Evolutionary conservation across 176 grass and related monocot species (phyloP).

Genomic region (Avena atlantica): DNA sequence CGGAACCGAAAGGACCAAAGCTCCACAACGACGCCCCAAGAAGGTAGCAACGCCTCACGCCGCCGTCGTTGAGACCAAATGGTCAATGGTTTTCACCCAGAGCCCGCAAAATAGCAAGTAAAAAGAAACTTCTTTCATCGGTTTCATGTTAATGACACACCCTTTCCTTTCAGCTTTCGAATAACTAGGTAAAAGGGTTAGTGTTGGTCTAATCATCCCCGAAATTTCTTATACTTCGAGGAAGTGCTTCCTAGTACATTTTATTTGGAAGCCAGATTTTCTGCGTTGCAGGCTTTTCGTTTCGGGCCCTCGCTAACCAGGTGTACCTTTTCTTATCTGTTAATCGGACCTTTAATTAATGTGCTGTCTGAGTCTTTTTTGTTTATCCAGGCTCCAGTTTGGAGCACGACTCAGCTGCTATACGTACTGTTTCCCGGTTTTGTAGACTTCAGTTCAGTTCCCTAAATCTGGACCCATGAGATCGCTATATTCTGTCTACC

Average conservation of each 20-base stretch:
- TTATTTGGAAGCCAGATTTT: background rate
- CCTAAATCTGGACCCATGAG: background rate
- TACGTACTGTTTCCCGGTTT: background rate
- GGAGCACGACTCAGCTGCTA: background rate
- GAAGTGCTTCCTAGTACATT: background rate
- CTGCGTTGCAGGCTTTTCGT: background rate
- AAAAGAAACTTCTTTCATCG: too few species aligned
- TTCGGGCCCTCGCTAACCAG: background rate
- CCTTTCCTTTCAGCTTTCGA: too few species aligned
- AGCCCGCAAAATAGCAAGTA: background rate
- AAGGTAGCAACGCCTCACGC: too few species aligned
- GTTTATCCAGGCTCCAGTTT: background rate
- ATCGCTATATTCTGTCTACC: background rate
- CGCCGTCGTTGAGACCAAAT: too few species aligned
- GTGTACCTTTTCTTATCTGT: background rate
- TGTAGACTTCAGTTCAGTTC: background rate
- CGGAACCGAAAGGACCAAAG: too few species aligned
- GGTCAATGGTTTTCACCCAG: too few species aligned
- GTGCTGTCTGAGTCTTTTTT: too few species aligned
- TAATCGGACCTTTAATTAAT: background rate
- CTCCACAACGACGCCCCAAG: too few species aligned
- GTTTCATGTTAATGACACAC: too few species aligned
- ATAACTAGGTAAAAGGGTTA: background rate
- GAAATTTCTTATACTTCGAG: background rate
- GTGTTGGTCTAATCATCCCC: background rate